Evolutionary conservation across 768 basidiomycete species (phyloP).

Genomic region (Boletus patriciae): DNA sequence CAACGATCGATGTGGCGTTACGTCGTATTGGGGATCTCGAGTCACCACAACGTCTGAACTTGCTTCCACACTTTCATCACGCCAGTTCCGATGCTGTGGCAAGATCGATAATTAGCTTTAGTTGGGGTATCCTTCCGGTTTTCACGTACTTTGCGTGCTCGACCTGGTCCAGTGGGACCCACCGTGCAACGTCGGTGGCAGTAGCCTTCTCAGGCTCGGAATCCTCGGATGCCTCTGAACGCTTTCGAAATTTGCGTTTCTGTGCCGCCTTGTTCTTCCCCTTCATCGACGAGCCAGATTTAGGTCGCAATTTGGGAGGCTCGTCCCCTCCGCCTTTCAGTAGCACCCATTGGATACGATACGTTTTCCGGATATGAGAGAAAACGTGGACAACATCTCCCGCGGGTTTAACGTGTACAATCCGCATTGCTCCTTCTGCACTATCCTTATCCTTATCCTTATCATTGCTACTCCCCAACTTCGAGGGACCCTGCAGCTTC

Average conservation of each 20-base stretch:
- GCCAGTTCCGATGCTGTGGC: slow-evolving; percentile 67
- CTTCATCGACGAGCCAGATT: slow-evolving; percentile 3
- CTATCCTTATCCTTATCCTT: not conserved
- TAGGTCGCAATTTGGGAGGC: slow-evolving; percentile 38
- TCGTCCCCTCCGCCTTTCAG: slow-evolving; percentile 53
- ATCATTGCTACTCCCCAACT: not conserved
- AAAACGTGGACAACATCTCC: slow-evolving; percentile 81
- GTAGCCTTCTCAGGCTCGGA: slow-evolving; percentile 9
- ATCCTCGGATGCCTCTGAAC: slow-evolving; percentile 8
- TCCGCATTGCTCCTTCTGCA: slow-evolving; percentile 21
- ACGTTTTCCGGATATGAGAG: slow-evolving; percentile 89
- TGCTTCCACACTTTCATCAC: slow-evolving; percentile 73
- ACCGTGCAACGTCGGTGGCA: slow-evolving; percentile 35
- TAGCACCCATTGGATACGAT: slow-evolving; percentile 70
- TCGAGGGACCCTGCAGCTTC: not conserved
- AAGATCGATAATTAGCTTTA: not conserved
- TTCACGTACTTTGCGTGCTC: slow-evolving; percentile 58
- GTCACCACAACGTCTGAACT: slow-evolving; percentile 36
- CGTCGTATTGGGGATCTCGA: not conserved
- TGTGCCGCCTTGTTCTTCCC: slow-evolving; percentile 5
- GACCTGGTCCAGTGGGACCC: slow-evolving; percentile 58
- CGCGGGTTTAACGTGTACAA: slow-evolving; percentile 49
- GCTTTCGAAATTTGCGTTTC: slow-evolving; percentile 17
- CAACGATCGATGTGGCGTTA: not conserved
- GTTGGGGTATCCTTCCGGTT: not conserved